Conservation (phyloP, 805 yeast species). For the Pichia nanzhaoensis region DNA sequence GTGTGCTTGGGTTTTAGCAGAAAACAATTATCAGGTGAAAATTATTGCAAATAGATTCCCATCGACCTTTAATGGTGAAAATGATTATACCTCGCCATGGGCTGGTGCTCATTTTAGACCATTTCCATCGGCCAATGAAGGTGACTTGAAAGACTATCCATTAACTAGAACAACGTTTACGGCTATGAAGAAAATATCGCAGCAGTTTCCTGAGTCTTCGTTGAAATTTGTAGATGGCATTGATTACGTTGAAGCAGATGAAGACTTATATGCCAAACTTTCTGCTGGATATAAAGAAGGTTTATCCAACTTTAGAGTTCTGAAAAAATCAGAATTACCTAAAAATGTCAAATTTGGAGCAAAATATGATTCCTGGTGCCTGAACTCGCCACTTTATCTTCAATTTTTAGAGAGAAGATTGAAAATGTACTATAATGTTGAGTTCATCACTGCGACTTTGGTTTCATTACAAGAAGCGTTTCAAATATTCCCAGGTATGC, state of each 20-base stretch:
- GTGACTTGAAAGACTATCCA: slow-evolving; percentile 39
- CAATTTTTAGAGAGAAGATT: slow-evolving; percentile 19
- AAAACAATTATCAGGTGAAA: slow-evolving; percentile 31
- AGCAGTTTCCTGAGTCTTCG: slow-evolving; percentile 44
- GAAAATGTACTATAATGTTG: slow-evolving; percentile 19
- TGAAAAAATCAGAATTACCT: slow-evolving; percentile 30
- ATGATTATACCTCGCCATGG: slow-evolving; percentile 53
- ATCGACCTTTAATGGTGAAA: slow-evolving; percentile 35
- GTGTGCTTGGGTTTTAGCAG: slow-evolving; percentile 34
- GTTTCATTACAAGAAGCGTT: slow-evolving; percentile 38
- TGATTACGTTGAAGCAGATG: slow-evolving; percentile 46
- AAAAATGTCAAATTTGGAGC: slow-evolving; percentile 41
- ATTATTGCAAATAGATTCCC: slow-evolving; percentile 43
- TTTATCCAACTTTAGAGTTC: slow-evolving; percentile 32
- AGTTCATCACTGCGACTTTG: slow-evolving; percentile 29
- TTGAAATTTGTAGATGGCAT: slow-evolving; percentile 47
- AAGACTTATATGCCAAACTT: slow-evolving; percentile 26
- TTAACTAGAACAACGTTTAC: slow-evolving; percentile 44
- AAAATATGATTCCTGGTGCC: slow-evolving; percentile 50
- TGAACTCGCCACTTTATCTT: slow-evolving; percentile 51
- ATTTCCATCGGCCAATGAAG: slow-evolving; percentile 39
- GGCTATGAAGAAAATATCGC: slow-evolving; percentile 37
- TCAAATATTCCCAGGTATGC: slow-evolving; percentile 23
- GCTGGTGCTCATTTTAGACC: slow-evolving; percentile 81
- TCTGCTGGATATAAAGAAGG: slow-evolving; percentile 38